Evolutionary conservation across 1,284 basidiomycete genomes (phyloP), one percentile per base, ranked within the genome.

Genomic region (Polyporus tsugae): DNA sequence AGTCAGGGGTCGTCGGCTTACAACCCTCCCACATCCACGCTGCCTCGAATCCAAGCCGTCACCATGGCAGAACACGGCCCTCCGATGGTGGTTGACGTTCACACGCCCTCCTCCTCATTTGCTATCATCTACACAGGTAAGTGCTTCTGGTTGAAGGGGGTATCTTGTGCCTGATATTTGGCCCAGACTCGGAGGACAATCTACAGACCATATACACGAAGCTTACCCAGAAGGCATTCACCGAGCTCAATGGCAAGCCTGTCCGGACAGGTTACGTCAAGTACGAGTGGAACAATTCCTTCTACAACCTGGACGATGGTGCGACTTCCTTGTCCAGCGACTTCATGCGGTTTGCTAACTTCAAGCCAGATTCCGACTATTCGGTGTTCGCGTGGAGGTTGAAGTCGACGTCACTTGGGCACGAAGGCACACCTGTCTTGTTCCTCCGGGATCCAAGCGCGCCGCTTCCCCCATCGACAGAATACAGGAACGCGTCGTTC

Each of bases 271-370:
- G 92, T 39, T 94, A 92, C 92, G 82, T 95, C 62, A 95, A 94
- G 75, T 95, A 95, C 76, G 86, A 90, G 67, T 94, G 89, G 83
- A 88, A 88, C 72, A 86, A 85, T n/a, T 82, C 87, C 0, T 80
- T 91, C 53, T 95, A 93, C 91, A 92, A 93, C 76, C 79, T 95
- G 9, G 92, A 94, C 75, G 93, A 95, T 74, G 92, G 93, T 90
- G 73, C 66, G 83, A 33, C 11, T 15, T 25, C 22, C n/a, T 33
- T 59, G 29, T 36, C 17, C 19, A 25, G n/a, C 58, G 38, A 11
- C 39, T 25, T n/a, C 52, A 29, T 57, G 29, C 62, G 25, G 25
- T 49, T 38, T 25, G 62, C 41, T 53, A 57, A 64, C 64, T 44
- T 4, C 15, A 7, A 10, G 15, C 35, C 75, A 94, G 92, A 92